A percentile compares a stretch with the other conserved stretches of the same genome.
phyloP scores from a whole-genome alignment of 2,329 filamentous ascomycete species.

The Penicillium sp. region DNA sequence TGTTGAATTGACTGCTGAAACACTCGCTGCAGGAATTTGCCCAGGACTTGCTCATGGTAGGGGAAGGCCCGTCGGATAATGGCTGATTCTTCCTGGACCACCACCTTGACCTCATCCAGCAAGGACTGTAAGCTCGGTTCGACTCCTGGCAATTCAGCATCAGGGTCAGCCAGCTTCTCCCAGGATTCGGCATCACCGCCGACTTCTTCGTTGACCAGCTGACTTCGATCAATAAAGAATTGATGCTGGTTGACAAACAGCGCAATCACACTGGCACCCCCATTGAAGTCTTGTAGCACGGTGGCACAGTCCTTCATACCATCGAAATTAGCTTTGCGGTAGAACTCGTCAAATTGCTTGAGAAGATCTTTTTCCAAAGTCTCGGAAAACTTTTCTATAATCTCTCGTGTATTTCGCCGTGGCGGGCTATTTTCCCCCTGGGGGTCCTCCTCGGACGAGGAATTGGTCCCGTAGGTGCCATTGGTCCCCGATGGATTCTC shows the following conservation, averaged over 20 bases:
- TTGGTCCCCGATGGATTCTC: conserved; percentile 40
- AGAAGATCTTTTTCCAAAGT: conserved; percentile 90
- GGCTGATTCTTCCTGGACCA: conserved; percentile 93
- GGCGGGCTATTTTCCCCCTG: conserved; percentile 41
- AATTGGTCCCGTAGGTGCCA: conserved; percentile 35
- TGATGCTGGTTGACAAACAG: conserved; percentile 98
- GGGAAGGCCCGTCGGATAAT: conserved; percentile 96
- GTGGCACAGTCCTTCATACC: conserved; percentile 97
- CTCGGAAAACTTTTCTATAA: conserved; percentile 95
- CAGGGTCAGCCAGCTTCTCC: conserved; percentile 90
- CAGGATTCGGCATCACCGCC: conserved; percentile 59
- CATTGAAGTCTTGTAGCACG: conserved; percentile 91
- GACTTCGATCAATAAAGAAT: conserved; percentile 95
- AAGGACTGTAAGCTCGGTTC: conserved; percentile 88
- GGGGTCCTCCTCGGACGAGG: conserved; percentile 40
- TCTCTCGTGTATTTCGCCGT: conserved; percentile 66
- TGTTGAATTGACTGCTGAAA: conserved; percentile 99
- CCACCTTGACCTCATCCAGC: conserved; percentile 87
- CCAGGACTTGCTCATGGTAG: conserved; percentile 88
- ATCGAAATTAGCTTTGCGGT: conserved; percentile 88
- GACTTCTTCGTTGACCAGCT: conserved; percentile 83
- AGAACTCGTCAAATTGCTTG: conserved; percentile 96
- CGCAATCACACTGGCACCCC: conserved; percentile 89
- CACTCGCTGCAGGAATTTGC: conserved; percentile 87
- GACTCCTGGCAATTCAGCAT: conserved; percentile 82